Evolutionary conservation across 768 basidiomycete genomes (phyloP), one percentile per base, ranked within the genome.

Genomic region (Tylopilus felleus): DNA sequence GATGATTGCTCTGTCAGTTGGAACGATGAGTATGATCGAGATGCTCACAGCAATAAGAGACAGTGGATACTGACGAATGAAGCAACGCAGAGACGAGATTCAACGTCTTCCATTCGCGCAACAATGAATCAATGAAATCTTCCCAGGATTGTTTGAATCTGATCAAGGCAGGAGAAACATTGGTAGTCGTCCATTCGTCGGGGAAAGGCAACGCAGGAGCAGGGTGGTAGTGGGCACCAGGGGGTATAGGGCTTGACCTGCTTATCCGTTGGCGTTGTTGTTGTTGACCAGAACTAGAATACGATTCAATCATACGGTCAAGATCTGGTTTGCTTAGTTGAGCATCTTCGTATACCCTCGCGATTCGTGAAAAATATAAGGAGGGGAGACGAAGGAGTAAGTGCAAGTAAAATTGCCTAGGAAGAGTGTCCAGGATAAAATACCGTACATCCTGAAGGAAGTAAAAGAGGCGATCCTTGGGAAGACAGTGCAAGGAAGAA

Each of bases 351-450:
- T 90, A 90, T 25, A 91, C 80, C 45, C 81, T 78, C 3, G 86
- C 80, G 22, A 92, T 90, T 3, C 90, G 83, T 3, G 84, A 80
- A 68, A 90, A 92, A 63, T 92, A 92, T 61, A 90, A 74, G 0
- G 85, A 80, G 2, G 90, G 90, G n/a, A 92, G 77, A 16, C 83
- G 79, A 17, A 91, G 75, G 8, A 91, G 79, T 25, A 72, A 40
- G 43, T 72, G 67, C 41, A 79, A 67, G 59, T 81, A 81, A 0
- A 69, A 25, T 57, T 78, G 75, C 22, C 78, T 70, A 0, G 77
- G 73, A 16, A 80, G 38, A 2, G 71, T 73, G 39, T 76, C 75
- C n/a, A 65, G 31, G 21, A 64, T 23, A 44, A 73, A 67, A 58
- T 69, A 55, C 29, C 61, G 63, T 31, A 53, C 38, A 36, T 58